Base-by-base conservation (phyloP, 169 alveolate species). In the Eimeria falciformis region DNA sequence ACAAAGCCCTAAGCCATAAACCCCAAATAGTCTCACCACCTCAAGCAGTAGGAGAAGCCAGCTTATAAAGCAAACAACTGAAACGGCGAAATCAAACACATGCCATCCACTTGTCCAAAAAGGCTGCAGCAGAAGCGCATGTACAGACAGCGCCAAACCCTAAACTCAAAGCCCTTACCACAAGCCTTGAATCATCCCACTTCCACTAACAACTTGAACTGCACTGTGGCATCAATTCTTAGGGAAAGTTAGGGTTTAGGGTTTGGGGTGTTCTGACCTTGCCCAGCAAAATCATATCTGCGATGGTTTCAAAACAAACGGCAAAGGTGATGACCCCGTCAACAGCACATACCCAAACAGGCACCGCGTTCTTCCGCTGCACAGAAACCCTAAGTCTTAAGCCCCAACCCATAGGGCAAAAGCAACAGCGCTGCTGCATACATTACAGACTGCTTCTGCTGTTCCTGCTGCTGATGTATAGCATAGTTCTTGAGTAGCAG, bases 81-180 rank as follows among this genome's bases (percentile, higher is more conserved):
- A 71, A 47, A 87, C 92, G 12, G 87, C 85, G 77, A 87, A 87
- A 65, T 87, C 92, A 43, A 87, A 87, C 25, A 87, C 92, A 78
- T 87, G 92, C 92, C 92, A 87, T 21, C 92, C 92, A 46, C 87
- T 87, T 0, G 65, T 56, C 92, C 92, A 87, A 86, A 87, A 87
- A 11, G 69, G 79, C 92, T 87, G 92, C 77, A n/a, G 81, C 27
- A 27, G 37, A 21, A 7, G 37, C 0, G 66, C 58, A 46, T 27
- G 23, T 5, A 27, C 29, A 27, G 56, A 69, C 29, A 69, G 55
- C 33, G 11, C 47, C 40, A 23, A 23, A 65, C 7, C n/a, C n/a
- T n/a, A n/a, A n/a, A n/a, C n/a, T n/a, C n/a, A n/a, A n/a, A n/a
- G n/a, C n/a, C n/a, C n/a, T n/a, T n/a, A n/a, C n/a, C n/a, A n/a